Evolutionary conservation across 2,329 filamentous ascomycete genomes (phyloP).

Genomic region (Stemphylium beticola): DNA sequence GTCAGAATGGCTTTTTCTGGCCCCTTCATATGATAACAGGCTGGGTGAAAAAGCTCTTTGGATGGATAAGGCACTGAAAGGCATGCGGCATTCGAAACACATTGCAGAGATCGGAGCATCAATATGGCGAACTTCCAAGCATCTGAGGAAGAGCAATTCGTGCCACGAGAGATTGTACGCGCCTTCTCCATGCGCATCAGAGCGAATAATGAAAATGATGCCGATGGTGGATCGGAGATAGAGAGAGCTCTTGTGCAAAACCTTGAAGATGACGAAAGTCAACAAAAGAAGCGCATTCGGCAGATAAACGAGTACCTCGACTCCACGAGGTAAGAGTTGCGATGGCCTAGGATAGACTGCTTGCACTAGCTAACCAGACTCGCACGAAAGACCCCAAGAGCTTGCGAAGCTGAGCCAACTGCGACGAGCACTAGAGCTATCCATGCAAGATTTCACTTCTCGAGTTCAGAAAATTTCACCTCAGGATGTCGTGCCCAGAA

Average conservation of each 20-base stretch:
- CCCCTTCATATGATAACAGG: not conserved
- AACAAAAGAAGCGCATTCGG: not conserved
- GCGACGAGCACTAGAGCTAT: not conserved
- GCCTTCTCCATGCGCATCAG: not conserved
- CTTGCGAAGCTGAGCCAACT: not conserved
- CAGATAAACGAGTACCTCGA: not conserved
- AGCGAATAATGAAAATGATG: not conserved
- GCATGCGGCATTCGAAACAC: not conserved
- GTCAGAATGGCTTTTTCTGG: not conserved
- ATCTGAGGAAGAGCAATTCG: not conserved
- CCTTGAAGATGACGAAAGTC: not conserved
- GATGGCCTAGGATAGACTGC: not conserved
- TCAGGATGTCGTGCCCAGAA: not conserved
- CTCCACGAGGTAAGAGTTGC: not conserved
- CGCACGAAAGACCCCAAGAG: not conserved
- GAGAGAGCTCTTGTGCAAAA: not conserved
- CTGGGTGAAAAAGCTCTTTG: not conserved
- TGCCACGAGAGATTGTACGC: conserved; percentile 1
- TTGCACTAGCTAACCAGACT: not conserved
- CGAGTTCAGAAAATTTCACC: not conserved
- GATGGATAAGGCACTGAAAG: not conserved
- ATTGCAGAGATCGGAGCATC: not conserved
- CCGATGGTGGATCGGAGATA: not conserved
- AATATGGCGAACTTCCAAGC: not conserved
- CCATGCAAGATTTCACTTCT: not conserved